Percentiles rank a stretch among this genome's conserved stretches.
These are phyloP conservation scores for Pilasporangium apinafurcum DNA, from an alignment of 352 stramenopile genomes.

Conservation along the genomic window DNA sequence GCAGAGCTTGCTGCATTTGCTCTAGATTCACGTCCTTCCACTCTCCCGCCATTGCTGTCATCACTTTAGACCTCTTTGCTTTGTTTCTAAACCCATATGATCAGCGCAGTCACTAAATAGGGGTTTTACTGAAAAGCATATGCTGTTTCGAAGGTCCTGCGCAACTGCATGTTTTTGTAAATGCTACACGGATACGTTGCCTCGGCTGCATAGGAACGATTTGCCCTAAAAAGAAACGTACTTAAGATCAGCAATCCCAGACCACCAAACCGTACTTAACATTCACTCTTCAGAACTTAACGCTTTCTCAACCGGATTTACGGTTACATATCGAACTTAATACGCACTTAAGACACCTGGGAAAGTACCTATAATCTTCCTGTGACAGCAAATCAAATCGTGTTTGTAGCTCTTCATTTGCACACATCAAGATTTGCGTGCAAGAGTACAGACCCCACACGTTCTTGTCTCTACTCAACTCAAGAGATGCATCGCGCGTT, in stretches of 20 bases:
- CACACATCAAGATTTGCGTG: too few relatives aligned
- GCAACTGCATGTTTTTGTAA: not conserved
- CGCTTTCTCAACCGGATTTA: too few relatives aligned
- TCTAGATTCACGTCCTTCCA: not conserved
- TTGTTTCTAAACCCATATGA: not conserved
- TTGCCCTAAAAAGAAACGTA: too few relatives aligned
- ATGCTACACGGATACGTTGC: not conserved
- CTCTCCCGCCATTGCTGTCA: not conserved
- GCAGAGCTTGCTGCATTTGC: conserved; percentile 21
- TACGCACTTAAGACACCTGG: too few relatives aligned
- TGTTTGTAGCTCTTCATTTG: too few relatives aligned
- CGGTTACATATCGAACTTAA: too few relatives aligned
- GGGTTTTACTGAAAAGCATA: not conserved
- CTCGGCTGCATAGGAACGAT: not conserved
- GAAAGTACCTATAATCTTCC: too few relatives aligned
- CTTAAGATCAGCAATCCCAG: too few relatives aligned
- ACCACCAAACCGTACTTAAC: too few relatives aligned
- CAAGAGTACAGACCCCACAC: not conserved
- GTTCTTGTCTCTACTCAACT: not conserved
- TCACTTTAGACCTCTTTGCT: not conserved
- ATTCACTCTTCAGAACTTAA: too few relatives aligned
- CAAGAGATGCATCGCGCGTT: conserved; percentile 1
- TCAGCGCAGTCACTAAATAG: not conserved
- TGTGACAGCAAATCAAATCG: too few relatives aligned
- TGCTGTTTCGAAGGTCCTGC: not conserved